These are phyloP conservation scores for Spathaspora arborariae DNA, from an alignment of 805 yeast genomes.

Conservation along the genomic window DNA sequence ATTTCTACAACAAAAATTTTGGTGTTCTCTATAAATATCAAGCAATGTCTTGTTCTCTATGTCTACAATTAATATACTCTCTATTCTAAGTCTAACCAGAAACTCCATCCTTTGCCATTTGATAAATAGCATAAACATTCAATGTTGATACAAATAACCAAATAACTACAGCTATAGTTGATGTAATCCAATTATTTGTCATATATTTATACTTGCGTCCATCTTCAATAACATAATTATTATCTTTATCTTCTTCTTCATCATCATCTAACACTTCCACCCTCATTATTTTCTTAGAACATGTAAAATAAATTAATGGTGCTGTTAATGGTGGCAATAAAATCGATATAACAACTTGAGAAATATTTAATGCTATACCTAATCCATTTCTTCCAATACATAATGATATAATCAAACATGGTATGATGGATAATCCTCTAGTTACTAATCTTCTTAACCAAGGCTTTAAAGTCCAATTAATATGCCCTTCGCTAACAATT, in stretches of 20 bases:
- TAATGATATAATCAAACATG: slow-evolving; percentile 71
- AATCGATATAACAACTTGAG: slow-evolving; percentile 81
- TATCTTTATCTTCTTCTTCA: slow-evolving; percentile 13
- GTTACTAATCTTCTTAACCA: slow-evolving; percentile 79
- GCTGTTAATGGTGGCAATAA: slow-evolving; percentile 81
- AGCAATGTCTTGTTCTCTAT: too few relatives aligned
- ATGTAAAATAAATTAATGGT: slow-evolving; percentile 80
- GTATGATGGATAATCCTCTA: slow-evolving; percentile 72
- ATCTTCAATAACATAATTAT: slow-evolving; percentile 7
- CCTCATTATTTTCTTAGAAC: slow-evolving; percentile 64
- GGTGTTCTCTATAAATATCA: too few relatives aligned
- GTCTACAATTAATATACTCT: too few relatives aligned
- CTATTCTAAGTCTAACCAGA: slow-evolving; percentile 1
- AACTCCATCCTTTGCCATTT: slow-evolving; percentile 36
- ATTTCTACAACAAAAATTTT: too few relatives aligned
- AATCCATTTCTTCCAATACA: slow-evolving; percentile 73
- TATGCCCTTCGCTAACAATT: slow-evolving; percentile 86
- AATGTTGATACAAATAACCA: slow-evolving; percentile 73
- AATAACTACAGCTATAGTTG: slow-evolving; percentile 47
- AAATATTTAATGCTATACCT: slow-evolving; percentile 68
- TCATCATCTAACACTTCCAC: slow-evolving; percentile 34
- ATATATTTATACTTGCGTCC: slow-evolving; percentile 41
- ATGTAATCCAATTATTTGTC: slow-evolving; percentile 60
- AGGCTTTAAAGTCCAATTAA: slow-evolving; percentile 77
- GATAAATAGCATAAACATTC: slow-evolving; percentile 58